Evolutionary conservation across 495 filamentous ascomycete species (phyloP), one percentile per base, ranked within the genome.

Genomic region (Rostrohypoxylon terebratum): DNA sequence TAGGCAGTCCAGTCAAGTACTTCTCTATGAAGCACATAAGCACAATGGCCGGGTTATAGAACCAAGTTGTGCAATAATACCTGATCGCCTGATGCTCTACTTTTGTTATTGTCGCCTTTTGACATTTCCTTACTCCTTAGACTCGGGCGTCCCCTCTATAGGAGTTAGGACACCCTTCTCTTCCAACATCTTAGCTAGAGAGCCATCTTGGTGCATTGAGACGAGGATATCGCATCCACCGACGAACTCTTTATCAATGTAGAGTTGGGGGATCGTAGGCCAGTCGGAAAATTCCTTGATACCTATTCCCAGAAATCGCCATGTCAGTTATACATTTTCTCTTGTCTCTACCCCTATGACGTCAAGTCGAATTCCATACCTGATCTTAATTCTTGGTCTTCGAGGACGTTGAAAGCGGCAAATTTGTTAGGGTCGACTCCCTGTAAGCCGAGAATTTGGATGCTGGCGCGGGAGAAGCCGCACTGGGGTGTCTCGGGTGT

Each of bases 271-370:
- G 78, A 99, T 98, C 21, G 96, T 99, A 8, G 96, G 96, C 96
- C 96, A 99, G 77, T 97, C 95, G 4, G 94, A 97, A 85, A 93
- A 99, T 79, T 99, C 94, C 79, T 99, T 99, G 81, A 99, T 95
- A 45, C 96, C 94, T 97, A 63, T 63, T 50, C 48, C 59, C 44
- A 63, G 4, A 4, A 59, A 63, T 61, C 20, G 63, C 61, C 45
- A 68, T 44, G n/a, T 48, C 21, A 63, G 33, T 9, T 25, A 68
- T 36, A 55, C 61, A 51, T 40, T 71, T 18, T 16, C 7, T 23
- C 47, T 63, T 42, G 59, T 3, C 8, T 11, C 11, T 44, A 0
- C 4, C 31, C 50, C 21, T 7, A 9, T 51, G 40, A 42, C 7
- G 20, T 28, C 3, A 6, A 45, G 25, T 13, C 51, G 34, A 14